Base-by-base conservation (phyloP, 768 basidiomycete species). In the Leccinum pellstonianum region DNA sequence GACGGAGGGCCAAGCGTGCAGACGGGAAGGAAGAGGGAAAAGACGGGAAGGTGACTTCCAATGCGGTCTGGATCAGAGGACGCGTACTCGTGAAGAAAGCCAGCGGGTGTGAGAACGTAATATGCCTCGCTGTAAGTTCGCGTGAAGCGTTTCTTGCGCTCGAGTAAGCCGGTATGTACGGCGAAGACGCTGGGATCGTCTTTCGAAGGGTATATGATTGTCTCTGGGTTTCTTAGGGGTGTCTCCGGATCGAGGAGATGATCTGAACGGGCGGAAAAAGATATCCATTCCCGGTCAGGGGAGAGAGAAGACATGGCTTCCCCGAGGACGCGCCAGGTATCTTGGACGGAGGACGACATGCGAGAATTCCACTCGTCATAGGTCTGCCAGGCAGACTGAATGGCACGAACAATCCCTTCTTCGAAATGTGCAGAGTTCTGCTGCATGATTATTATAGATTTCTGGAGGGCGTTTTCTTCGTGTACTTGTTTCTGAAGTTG, bases 211-310 rank as follows among this genome's bases (percentile, higher is more conserved):
- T 97, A 98, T 53, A 82, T 78, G 68, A 98, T 88, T 38, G 81
- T 76, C 56, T 81, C 80, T 0, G 87, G 87, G 67, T 93, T 90
- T 19, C 94, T 81, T 15, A 98, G 80, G 2, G 96, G 96, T 0
- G 96, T 99, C 68, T 98, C 95, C 1, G 96, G 96, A 74, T 99
- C 94, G 53, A 99, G 82, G 15, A 99, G 84, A 73, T 98, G 96
- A 71, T 98, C 96, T 17, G 87, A 87, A 25, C 96, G 83, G 0
- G 94, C 94, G 1, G 92, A 88, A 75, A 99, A 98, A 6, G 91
- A 83, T 63, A 98, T 91, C 96, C 96, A 99, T 73, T 99, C 97
- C 56, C 87, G 78, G 66, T 95, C 93, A 0, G 95, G 88, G 21
- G 88, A 84, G 37, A 98, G 82, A 8, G 87, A 80, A 29, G 85